Evolutionary conservation across 257 asterid genomes (phyloP).

Genomic region (Fraxinus anomala): DNA sequence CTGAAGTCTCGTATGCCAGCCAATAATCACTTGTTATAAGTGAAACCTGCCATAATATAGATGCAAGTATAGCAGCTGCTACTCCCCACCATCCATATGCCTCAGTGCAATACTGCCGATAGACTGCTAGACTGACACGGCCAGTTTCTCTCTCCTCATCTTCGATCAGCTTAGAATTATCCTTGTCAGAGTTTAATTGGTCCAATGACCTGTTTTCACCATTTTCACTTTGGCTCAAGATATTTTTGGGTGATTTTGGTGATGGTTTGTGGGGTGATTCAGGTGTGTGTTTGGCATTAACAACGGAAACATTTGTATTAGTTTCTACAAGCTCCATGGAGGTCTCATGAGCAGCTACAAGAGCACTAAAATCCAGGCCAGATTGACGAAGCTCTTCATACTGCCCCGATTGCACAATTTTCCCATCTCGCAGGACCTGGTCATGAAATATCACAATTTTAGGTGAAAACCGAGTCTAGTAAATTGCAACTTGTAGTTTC

Average conservation of each 20-base stretch:
- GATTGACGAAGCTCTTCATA: constrained; percentile 46
- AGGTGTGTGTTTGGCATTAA: constrained; percentile 13
- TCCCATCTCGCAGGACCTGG: constrained; percentile 74
- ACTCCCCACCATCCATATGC: constrained; percentile 78
- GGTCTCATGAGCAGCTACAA: constrained; percentile 71
- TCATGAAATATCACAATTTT: not conserved
- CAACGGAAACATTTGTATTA: constrained; percentile 9
- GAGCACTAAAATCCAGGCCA: constrained; percentile 57
- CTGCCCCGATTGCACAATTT: constrained; percentile 69
- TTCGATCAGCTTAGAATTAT: constrained; percentile 54
- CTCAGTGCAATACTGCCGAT: constrained; percentile 57
- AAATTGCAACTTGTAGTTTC: not conserved
- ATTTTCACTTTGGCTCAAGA: constrained; percentile 29
- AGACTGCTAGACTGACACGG: constrained; percentile 48
- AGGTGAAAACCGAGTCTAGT: not conserved
- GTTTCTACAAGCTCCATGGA: constrained; percentile 64
- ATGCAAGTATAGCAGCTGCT: constrained; percentile 34
- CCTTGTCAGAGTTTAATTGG: constrained; percentile 30
- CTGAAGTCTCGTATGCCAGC: constrained; percentile 75
- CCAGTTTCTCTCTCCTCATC: constrained; percentile 81
- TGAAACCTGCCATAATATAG: constrained; percentile 49
- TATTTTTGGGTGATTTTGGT: constrained; percentile 34
- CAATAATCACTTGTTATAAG: constrained; percentile 63
- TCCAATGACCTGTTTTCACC: constrained; percentile 29
- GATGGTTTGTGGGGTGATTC: constrained; percentile 23